Conservation (phyloP, 2,329 filamentous ascomycete species). For the Xylaria sp. region DNA sequence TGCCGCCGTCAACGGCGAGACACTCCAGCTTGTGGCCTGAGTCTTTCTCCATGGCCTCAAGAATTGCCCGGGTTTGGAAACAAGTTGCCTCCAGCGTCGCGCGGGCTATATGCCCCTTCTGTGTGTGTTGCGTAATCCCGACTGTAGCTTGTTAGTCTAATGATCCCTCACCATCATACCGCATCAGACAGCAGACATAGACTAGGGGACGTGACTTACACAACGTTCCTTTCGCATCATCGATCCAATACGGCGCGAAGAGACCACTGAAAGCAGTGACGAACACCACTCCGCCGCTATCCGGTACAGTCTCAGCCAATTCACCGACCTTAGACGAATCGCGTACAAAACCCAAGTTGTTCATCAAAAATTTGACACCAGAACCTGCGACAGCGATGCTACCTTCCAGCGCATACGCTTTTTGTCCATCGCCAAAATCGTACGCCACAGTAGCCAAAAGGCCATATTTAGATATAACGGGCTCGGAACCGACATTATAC, state of each 20-base stretch:
- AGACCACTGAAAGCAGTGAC: conserved; percentile 92
- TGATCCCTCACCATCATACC: background rate
- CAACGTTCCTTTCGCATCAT: conserved; percentile 88
- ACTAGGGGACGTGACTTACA: conserved; percentile 59
- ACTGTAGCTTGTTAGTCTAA: conserved; percentile 57
- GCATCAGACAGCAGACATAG: background rate
- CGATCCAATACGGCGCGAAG: conserved; percentile 95
- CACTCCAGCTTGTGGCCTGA: conserved; percentile 78
- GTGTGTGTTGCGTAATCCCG: conserved; percentile 85
- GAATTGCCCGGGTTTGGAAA: conserved; percentile 91
- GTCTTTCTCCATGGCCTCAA: conserved; percentile 91
- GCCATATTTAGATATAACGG: conserved; percentile 85
- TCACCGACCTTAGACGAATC: conserved; percentile 60
- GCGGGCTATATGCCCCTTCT: conserved; percentile 85
- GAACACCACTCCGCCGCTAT: conserved; percentile 86
- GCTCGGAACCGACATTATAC: conserved; percentile 86
- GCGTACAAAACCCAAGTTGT: conserved; percentile 70
- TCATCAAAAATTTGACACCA: conserved; percentile 77
- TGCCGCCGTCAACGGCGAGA: conserved; percentile 86
- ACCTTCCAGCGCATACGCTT: conserved; percentile 83
- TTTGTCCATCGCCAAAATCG: conserved; percentile 71
- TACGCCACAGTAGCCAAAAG: conserved; percentile 89
- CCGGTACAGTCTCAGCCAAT: conserved; percentile 63
- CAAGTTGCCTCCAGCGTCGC: conserved; percentile 92
- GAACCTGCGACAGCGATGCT: conserved; percentile 85